Evolutionary conservation across 2,329 filamentous ascomycete species (phyloP), one percentile per base, ranked within the genome.

Genomic region (Intubia oerlemansii): DNA sequence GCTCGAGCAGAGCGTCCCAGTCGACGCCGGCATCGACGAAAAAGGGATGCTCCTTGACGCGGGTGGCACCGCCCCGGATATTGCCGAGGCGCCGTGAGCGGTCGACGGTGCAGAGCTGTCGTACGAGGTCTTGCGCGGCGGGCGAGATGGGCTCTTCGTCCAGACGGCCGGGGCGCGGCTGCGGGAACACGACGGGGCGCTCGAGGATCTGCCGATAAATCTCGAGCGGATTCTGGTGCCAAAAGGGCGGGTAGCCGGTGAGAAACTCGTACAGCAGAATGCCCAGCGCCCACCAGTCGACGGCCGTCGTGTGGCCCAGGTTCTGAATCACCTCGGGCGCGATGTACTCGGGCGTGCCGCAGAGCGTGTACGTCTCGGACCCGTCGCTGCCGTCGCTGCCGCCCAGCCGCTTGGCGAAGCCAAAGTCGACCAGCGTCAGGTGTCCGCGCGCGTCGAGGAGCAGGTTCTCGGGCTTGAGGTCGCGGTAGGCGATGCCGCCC

Each of bases 171-270:
- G n/a, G n/a, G n/a, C n/a, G n/a, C n/a, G n/a, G n/a, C 30, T 64
- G 59, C 3, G 79, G 78, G 48, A 81, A 85, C 32, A 69, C 57
- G 35, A 85, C 64, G 19, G 74, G 72, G 41, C 77, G 78, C 46
- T 79, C 73, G 17, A 85, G 71, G 41, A 85, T 85, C 68, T 75
- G 69, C 47, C 81, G 79, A 51, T 85, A 85, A 33, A 85, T 85
- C 46, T 84, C 79, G 38, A 85, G 78, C 2, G 78, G 78, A 38
- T 82, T 85, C 38, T 79, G 71, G 44, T 84, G 73, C 76, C 78
- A 88, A 45, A 85, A 88, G 1, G 79, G 79, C 10, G 79, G 79
- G 43, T 84, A 82, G 17, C 79, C 79, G 8, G 79, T 81, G 27
- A 85, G 53, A 44, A 85, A 85, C 45, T 88, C 79, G 48, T 81